Base-by-base conservation (phyloP, 805 yeast genomes). In the Candida arabinofermentans region DNA sequence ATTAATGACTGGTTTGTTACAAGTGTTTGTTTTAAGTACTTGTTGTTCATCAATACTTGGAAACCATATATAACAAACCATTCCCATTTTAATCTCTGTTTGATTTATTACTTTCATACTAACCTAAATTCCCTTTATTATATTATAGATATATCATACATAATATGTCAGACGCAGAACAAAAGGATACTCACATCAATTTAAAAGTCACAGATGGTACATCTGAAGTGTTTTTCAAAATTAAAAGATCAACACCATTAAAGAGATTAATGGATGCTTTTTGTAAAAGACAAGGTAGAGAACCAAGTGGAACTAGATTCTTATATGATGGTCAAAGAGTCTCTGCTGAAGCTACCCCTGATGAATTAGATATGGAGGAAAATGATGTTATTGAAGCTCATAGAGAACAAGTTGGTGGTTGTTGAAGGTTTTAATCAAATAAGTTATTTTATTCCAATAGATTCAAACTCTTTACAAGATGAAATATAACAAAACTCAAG, bases 351-450 rank as follows among this genome's bases (percentile, higher is more conserved):
- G 88, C 86, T 56, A 93, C 99, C 4, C 98, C 99, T 6, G 95
- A 86, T 31, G 86, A 81, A 49, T 74, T 93, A 57, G 98, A 88
- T 39, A 81, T 93, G 79, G 95, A 86, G 66, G 96, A 93, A 62
- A 91, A 91, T 53, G 99, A 93, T 64, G 86, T 86, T 52, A 90
- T 93, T 52, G 99, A 93, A 67, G 99, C 96, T 8, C 96, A 89
- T 65, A 83, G 93, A 66, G 96, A 90, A 66, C 99, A 93, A 70
- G 83, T 83, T 42, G 86, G 95, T 48, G 88, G 82, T 10, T 58
- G 53, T 51, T 41, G 14, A 32, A 10, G 19, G 24, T 2, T 13
- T 8, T 5, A 22, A 13, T 21, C 19, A 17, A 35, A 8, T 16
- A 18, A 26, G 9, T 8, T 26, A 26, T n/a, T 13, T 13, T 9